Base-by-base conservation (phyloP, 257 asterid species). In the Gentiana dahurica region DNA sequence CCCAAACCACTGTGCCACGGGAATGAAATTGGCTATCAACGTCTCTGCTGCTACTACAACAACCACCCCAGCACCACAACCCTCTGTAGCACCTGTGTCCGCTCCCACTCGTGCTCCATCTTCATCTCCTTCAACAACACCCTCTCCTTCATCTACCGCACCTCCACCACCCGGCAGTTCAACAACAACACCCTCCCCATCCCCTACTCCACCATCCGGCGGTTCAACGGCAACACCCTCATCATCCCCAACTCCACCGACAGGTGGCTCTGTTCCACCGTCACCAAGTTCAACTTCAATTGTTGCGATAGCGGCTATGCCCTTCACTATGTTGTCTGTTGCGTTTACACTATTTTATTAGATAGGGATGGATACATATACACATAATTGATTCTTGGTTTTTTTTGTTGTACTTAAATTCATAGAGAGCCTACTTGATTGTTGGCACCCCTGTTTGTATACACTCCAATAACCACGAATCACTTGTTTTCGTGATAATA, bases 321-420 rank as follows among this genome's bases (percentile, higher is more conserved):
- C 93, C 8, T 44, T 80, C 74, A 73, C 86, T 62, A 65, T 87
- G 69, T 70, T 87, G 75, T 73, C 81, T 32, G 60, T 76, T 68
- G 94, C 86, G 65, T 34, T 77, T 43, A 81, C 86, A 52, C 65
- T 74, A 43, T 71, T 80, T 66, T 72, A 59, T 48, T 75, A 73
- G 66, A 48, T 35, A 52, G 59, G 34, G 50, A 34, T 24, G 24
- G 52, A 49, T 35, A 12, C 43, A 24, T 24, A 24, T 24, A 24
- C 24, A 24, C 44, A 39, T 3, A 4, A 39, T 7, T 3, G 44
- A 39, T 39, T 39, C 44, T 39, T 39, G 44, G 2, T 33, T 43
- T 36, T 60, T n/a, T 70, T 70, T 51, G 35, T 38, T 62, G 3
- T 36, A 51, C 53, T 35, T 37, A 4, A 60, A 55, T 60, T n/a